These are phyloP conservation scores for Mycena sanguinolenta DNA, from an alignment of 768 basidiomycete genomes.

Conservation along the genomic window DNA sequence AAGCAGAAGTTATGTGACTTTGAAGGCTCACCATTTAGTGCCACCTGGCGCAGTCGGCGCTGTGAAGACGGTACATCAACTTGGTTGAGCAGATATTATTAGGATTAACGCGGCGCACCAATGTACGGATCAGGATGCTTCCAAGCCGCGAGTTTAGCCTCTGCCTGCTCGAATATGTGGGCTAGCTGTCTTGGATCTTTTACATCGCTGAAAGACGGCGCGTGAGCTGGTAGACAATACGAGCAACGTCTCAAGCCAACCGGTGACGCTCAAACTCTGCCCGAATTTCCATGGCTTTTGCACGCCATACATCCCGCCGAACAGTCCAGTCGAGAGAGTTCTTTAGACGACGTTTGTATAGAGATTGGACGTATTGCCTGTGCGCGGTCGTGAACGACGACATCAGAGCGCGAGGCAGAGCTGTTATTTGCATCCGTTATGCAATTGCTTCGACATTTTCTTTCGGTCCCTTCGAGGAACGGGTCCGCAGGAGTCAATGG, in stretches of 20 bases:
- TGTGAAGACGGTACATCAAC: slow-evolving; percentile 46
- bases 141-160: slow-evolving; percentile 74
- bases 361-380: slow-evolving; percentile 88
- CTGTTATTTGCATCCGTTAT: slow-evolving; percentile 6
- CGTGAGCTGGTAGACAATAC: slow-evolving; percentile 14
- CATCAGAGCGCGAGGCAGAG: background rate
- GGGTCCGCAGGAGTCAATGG: slow-evolving; percentile 60
- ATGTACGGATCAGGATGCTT: slow-evolving; percentile 95
- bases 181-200: slow-evolving; percentile 88
- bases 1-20: slow-evolving; percentile 8
- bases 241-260: slow-evolving; percentile 55
- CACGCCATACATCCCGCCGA: slow-evolving; percentile 88
- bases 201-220: slow-evolving; percentile 68
- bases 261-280: slow-evolving; percentile 95
- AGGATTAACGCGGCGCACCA: slow-evolving; percentile 72
- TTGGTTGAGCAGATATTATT: slow-evolving; percentile 1
- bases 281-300: slow-evolving; percentile 85
- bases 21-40: slow-evolving; percentile 87
- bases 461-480: slow-evolving; percentile 31
- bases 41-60: slow-evolving; percentile 89
- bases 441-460: slow-evolving; percentile 12
- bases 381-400: slow-evolving; percentile 80
- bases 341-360: slow-evolving; percentile 89
- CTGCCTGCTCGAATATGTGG: slow-evolving; percentile 82
- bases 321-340: slow-evolving; percentile 94